Base-by-base conservation (phyloP, 371 early-diverging fungal species). In the Circinella minor region DNA sequence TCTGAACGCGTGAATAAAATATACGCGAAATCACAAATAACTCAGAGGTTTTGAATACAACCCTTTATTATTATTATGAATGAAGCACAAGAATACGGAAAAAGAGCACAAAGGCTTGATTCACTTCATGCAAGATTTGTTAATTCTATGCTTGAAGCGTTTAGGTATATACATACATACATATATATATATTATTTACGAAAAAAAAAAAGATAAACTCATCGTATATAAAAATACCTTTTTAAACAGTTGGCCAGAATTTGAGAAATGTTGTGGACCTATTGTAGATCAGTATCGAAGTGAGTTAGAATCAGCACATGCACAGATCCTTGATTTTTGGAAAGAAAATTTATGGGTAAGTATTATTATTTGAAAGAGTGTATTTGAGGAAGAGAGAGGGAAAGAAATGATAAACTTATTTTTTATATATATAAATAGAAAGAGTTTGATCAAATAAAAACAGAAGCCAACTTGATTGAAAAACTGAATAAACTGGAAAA, bases 31-130 rank as follows among this genome's bases (percentile, higher is more conserved):
- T 39, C 36, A 5, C 46, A 13, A 15, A 3, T 2, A 17, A 13
- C 18, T 34, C 39, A 17, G 7, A 14, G 18, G 64, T 63, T 36
- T 27, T 27, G 27, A 27, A 27, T 27, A 13, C 17, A 20, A 14
- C 43, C 14, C 4, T 61, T 61, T 27, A 7, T 64, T 47, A 6
- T 47, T 15, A 5, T 51, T 36, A 64, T 64, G 51, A 18, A 9
- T 2, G 43, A 64, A 51, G 20, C 14, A 11, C 36, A 43, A 48
- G 65, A 18, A 39, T 15, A 57, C 43, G 67, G 67, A 38, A 54
- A 54, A 36, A 36, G 67, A 7, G 67, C 67, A 43, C 36, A 66
- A 20, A 66, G 57, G 46, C 67, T 66, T 8, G 34, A 66, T 47
- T 39, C 38, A 15, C 47, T 66, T 10, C 55, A 66, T 43, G 46